Base-by-base conservation (phyloP, 805 yeast species). In the Saturnispora quitensis region DNA sequence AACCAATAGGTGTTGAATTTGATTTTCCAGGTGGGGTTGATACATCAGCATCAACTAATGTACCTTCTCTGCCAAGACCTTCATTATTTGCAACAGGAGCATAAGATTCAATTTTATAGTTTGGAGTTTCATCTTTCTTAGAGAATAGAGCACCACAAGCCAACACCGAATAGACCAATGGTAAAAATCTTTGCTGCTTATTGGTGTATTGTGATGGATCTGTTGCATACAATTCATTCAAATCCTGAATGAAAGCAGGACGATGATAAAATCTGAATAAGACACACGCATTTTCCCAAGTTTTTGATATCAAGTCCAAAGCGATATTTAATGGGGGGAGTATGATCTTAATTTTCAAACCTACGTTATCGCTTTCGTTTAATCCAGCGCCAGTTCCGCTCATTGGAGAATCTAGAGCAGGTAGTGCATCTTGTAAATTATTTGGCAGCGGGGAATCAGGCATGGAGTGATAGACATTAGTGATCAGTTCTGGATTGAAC, bases 281-380 rank as follows among this genome's bases (percentile, higher is more conserved):
- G 4, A 88, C 89, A 66, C 95, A 88, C 0, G 95, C 95, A 58
- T 83, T 81, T 55, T 82, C 80, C 95, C 96, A 89, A 1, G 90
- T 84, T 44, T 83, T 78, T 54, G 80, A 78, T 22, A 89, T 81
- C 55, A 89, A 72, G 57, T 78, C 79, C 36, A 86, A 65, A 0
- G 96, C 91, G 25, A 77, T 76, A 34, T 80, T 82, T 60, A 85
- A 82, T 1, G 90, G 79, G 0, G 97, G 97, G 36, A 89, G 68
- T 8, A 85, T 78, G 54, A 84, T 75, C 55, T 75, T 80, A 56
- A 85, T 74, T 45, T 56, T 42, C 4, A 50, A 20, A 3, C 52
- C 52, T 10, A 27, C 35, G 20, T 22, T 35, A 20, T 45, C 48
- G 59, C 82, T 31, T 9, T 44, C 38, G 27, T 27, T 43, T 12